Base-by-base conservation (phyloP, 768 basidiomycete genomes). In the Lactarius trivialis region DNA sequence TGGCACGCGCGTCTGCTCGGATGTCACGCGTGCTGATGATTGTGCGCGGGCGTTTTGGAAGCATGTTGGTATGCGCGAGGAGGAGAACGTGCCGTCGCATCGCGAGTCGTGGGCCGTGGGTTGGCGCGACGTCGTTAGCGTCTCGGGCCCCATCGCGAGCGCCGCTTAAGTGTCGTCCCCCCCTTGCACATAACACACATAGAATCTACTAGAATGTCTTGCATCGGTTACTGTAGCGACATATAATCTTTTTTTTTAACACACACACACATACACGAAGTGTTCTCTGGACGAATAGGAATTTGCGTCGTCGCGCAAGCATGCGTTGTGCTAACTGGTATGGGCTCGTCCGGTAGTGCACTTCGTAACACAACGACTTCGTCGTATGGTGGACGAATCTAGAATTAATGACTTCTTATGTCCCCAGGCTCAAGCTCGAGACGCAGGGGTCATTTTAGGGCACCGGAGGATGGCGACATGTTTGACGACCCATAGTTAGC, bases 81-180 rank as follows among this genome's bases (percentile, higher is more conserved):
- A 63, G 62, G 59, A 60, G 32, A 45, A 12, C 1, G 41, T 7
- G 1, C 11, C 41, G 4, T n/a, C 56, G 8, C 61, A n/a, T 4
- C 58, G 26, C 3, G 63, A 60, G 41, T 32, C 63, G 30, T 64
- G 63, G 63, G n/a, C 34, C 37, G 32, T 36, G 2, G 62, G 63
- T 7, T 64, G 63, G 63, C 63, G 63, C 9, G 63, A 64, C 24
- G 32, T 51, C 7, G 54, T 64, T 48, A 64, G 63, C 48, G 63
- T 64, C 7, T 49, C 58, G 2, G 63, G 63, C 53, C 54, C 63
- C 30, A 34, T 64, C 33, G 41, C 55, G 45, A 56, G 32, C 49
- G 37, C 54, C 8, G 63, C 58, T 6, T 64, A 14, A 30, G 28
- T 21, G 17, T 11, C 3, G 37, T 26, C 19, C 37, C 6, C 12